Percentiles rank a stretch among this genome's conserved stretches.
Conservation (phyloP, 352 stramenopile species). For the Phytophthora megakarya region DNA sequence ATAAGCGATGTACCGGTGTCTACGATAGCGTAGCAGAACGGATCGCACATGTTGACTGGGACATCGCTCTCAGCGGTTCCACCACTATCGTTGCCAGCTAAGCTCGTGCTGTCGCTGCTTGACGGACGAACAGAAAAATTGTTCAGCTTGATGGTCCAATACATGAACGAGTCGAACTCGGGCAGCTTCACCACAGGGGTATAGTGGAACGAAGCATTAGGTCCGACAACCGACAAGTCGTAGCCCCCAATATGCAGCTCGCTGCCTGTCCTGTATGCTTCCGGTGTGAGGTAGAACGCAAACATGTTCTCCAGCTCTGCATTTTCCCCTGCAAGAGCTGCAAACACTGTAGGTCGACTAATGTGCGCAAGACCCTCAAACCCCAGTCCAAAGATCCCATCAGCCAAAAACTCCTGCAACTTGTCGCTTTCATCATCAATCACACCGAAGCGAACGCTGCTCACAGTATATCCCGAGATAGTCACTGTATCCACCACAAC, state of each 20-base stretch:
- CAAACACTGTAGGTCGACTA: conserved; percentile 83
- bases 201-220: conserved; percentile 88
- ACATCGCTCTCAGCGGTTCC: conserved; percentile 7
- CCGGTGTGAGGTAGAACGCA: conserved; percentile 85
- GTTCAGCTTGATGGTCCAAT: conserved; percentile 87
- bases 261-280: conserved; percentile 68
- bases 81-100: background rate
- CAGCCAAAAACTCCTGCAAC: conserved; percentile 82
- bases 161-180: conserved; percentile 82
- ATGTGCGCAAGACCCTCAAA: conserved; percentile 90
- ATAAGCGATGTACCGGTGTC: conserved; percentile 90
- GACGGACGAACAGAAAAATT: conserved; percentile 42
- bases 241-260: conserved; percentile 87
- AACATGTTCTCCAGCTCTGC: conserved; percentile 86
- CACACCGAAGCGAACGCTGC: conserved; percentile 81
- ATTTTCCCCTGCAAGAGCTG: conserved; percentile 65
- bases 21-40: conserved; percentile 88
- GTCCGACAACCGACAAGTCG: conserved; percentile 79
- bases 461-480: conserved; percentile 69
- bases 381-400: conserved; percentile 87
- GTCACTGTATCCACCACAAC: conserved; percentile 77
- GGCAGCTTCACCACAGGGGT: conserved; percentile 85
- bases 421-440: conserved; percentile 69
- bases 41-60: conserved; percentile 59
- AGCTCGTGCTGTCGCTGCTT: background rate